phyloP scores from a whole-genome alignment of 306 rosid species.

The Castanea mollissima region DNA sequence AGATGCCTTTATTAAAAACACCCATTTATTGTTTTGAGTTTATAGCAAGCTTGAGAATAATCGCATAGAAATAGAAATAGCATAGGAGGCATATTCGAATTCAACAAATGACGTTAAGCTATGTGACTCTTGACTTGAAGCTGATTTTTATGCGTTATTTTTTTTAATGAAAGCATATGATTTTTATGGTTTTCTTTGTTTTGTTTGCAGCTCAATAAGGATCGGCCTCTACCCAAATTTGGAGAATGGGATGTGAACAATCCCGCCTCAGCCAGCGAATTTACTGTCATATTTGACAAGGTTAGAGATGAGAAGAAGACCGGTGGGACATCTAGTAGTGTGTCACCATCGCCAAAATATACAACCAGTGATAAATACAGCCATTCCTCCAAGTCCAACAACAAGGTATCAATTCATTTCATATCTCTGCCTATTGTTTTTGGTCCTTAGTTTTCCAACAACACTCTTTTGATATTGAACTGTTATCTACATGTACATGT shows the following conservation, averaged over 20 bases:
- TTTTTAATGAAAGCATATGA: too few species aligned
- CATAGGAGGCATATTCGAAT: too few species aligned
- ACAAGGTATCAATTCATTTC: constrained; percentile 32
- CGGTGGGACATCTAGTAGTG: constrained; percentile 34
- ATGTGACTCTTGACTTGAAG: too few species aligned
- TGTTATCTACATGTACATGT: too few species aligned
- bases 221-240: constrained; percentile 64
- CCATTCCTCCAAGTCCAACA: constrained; percentile 8
- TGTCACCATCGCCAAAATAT: too few species aligned
- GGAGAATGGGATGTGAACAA: constrained; percentile 97
- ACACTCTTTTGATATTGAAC: not conserved
- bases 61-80: too few species aligned
- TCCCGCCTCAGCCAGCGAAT: constrained; percentile 82
- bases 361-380: constrained; percentile 20
- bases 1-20: too few species aligned
- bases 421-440: not conserved
- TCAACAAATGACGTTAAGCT: too few species aligned
- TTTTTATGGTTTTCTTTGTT: not conserved
- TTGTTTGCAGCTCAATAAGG: constrained; percentile 43
- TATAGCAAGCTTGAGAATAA: too few species aligned
- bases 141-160: too few species aligned
- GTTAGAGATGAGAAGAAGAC: constrained; percentile 77
- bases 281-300: constrained; percentile 69
- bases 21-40: too few species aligned
- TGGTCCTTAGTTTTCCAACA: not conserved